A percentile compares a stretch with the other conserved stretches of the same genome.
Conservation (phyloP, 2,329 filamentous ascomycete species). For the Ilyonectria destructans region DNA sequence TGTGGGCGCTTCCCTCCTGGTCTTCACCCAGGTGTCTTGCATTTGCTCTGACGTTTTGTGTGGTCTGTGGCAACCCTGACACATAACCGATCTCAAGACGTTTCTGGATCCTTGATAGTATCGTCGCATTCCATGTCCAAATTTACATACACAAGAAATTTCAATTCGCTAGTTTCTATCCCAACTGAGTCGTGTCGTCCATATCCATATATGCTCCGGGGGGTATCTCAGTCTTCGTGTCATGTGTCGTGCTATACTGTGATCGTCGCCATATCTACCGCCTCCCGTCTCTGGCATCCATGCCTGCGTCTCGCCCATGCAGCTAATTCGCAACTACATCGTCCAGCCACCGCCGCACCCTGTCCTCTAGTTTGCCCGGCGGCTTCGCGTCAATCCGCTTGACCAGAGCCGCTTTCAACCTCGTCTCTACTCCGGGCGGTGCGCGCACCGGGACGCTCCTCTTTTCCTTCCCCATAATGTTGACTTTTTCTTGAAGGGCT, state of each 20-base stretch:
- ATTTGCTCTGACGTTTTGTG: slow-evolving; percentile 6
- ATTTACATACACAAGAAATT: slow-evolving; percentile 13
- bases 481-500: not conserved
- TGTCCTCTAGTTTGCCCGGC: slow-evolving; percentile 42
- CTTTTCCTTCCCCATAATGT: not conserved
- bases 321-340: slow-evolving; percentile 32
- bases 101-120: slow-evolving; percentile 4
- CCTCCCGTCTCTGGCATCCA: slow-evolving; percentile 15
- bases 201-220: slow-evolving; percentile 28
- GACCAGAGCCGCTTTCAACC: slow-evolving; percentile 37
- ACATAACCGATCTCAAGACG: slow-evolving; percentile 15
- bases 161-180: slow-evolving; percentile 23
- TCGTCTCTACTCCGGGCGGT: slow-evolving; percentile 22
- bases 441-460: not conserved
- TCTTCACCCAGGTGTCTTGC: not conserved
- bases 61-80: slow-evolving; percentile 32
- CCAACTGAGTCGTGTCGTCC: slow-evolving; percentile 29
- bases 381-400: slow-evolving; percentile 44
- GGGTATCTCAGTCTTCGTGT: slow-evolving; percentile 30
- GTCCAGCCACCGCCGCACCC: slow-evolving; percentile 43
- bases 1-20: not conserved
- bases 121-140: slow-evolving; percentile 5
- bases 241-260: slow-evolving; percentile 13
- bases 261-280: slow-evolving; percentile 4
- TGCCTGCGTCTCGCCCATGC: slow-evolving; percentile 16